Base-by-base conservation (phyloP, 805 yeast genomes). In the Teunomyces barrocoloradensis region DNA sequence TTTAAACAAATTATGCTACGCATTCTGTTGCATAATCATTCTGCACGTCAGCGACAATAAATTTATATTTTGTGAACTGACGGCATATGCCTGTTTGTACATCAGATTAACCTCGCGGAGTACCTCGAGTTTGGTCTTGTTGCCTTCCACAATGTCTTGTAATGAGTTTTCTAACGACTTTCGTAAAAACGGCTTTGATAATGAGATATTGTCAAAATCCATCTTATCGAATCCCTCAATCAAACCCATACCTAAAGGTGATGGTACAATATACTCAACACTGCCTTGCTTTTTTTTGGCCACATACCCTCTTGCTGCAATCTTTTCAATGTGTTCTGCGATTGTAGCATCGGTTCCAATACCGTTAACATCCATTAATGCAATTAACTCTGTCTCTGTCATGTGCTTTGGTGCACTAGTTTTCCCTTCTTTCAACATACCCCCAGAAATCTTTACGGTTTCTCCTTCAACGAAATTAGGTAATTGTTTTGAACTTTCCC, bases 301-400 rank as follows among this genome's bases (percentile, higher is more conserved):
- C 4, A 88, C 79, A 58, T 91, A 95, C 15, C 82, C 81, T 45
- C 99, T 68, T 9, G 65, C 64, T 25, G 78, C 68, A 37, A 94
- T 82, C 60, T 87, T 91, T 48, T 87, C 90, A 33, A 94, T 94
- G 65, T 94, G 99, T 37, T 94, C 99, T 0, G 98, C 99, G 66
- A 94, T 95, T 0, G 99, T 94, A 0, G 99, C 99, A 71, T 94
- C 99, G 0, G 99, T 94, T 2, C 99, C 99, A 39, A 94, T 94
- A 0, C 98, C 98, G 64, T 94, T 94, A 9, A 83, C 87, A 69
- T 95, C 98, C 99, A 94, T 94, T 41, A 94, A 69, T 7, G 89
- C 85, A 66, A 94, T 89, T 18, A 94, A 74, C 60, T 92, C 99
- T 0, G 96, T 77, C 64, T 94, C 99, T 0, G 98, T 92, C 75